Evolutionary conservation across 257 asterid genomes (phyloP).

Genomic region (Anisodus acutangulus): DNA sequence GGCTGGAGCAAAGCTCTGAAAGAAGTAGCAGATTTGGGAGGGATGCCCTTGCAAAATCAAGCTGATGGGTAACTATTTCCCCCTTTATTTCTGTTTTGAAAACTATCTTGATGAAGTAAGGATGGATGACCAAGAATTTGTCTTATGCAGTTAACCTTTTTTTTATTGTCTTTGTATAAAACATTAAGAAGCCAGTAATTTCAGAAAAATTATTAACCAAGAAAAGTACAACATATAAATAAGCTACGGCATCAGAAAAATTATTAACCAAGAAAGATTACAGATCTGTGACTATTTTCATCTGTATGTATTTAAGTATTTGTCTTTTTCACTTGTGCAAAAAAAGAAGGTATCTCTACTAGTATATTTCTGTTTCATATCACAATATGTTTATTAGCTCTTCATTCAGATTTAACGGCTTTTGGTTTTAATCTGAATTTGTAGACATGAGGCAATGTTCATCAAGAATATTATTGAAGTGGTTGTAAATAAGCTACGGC

Average conservation of each 20-base stretch:
- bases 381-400: not conserved
- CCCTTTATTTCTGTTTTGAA: not conserved
- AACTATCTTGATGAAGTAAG: not conserved
- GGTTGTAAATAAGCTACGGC: conserved; percentile 22
- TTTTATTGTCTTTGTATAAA: not conserved
- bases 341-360: not conserved
- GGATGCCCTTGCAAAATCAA: conserved; percentile 30
- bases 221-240: not conserved
- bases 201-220: not conserved
- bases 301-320: not conserved
- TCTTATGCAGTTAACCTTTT: no score
- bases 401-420: conserved; percentile 9
- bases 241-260: no score
- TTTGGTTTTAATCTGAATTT: conserved; percentile 8
- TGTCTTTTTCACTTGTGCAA: not conserved
- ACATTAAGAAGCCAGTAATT: not conserved
- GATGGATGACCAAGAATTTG: no score
- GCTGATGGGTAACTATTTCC: conserved; percentile 26
- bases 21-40: conserved; percentile 33
- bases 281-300: not conserved
- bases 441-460: conserved; percentile 28
- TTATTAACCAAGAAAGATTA: not conserved
- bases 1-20: conserved; percentile 19
- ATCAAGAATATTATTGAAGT: conserved; percentile 28
- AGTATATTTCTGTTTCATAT: not conserved